Percentiles rank a stretch among this genome's conserved stretches.
These are phyloP conservation scores for Wickerhamomyces chaumierensis DNA, from an alignment of 805 yeast species.

Conservation along the genomic window DNA sequence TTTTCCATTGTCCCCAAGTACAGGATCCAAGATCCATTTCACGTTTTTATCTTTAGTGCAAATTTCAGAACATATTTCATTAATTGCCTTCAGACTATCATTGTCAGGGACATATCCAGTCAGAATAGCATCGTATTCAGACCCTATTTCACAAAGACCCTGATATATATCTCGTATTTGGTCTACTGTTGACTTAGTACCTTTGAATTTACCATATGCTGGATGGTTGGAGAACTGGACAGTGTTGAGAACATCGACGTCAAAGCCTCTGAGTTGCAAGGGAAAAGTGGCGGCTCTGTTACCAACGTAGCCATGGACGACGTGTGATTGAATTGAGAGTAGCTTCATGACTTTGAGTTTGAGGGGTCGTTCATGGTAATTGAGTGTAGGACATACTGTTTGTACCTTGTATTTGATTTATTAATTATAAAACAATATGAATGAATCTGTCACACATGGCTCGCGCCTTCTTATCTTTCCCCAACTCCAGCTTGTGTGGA, in stretches of 20 bases:
- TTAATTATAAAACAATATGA: too few relatives aligned
- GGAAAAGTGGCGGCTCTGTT: constrained; percentile 88
- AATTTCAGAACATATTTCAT: constrained; percentile 25
- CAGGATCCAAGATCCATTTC: constrained; percentile 77
- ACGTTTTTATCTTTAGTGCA: constrained; percentile 19
- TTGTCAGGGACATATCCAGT: constrained; percentile 74
- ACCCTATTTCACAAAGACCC: constrained; percentile 41
- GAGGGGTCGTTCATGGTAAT: too few relatives aligned
- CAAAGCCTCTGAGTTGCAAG: constrained; percentile 80
- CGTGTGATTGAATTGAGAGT: constrained; percentile 76
- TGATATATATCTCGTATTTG: constrained; percentile 37
- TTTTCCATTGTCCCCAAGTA: constrained; percentile 81
- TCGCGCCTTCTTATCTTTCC: too few relatives aligned
- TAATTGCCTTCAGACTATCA: constrained; percentile 40
- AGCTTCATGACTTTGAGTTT: constrained; percentile 11
- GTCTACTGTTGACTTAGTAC: constrained; percentile 35
- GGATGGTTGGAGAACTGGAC: constrained; percentile 89
- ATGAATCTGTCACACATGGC: too few relatives aligned
- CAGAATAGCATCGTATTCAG: constrained; percentile 52
- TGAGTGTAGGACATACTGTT: too few relatives aligned
- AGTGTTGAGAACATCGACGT: constrained; percentile 81
- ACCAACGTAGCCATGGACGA: constrained; percentile 93
- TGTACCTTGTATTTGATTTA: too few relatives aligned
- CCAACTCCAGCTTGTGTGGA: too few relatives aligned
- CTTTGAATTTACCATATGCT: constrained; percentile 65